Conservation (phyloP, 352 stramenopile species). For the Pythium chondricola region DNA sequence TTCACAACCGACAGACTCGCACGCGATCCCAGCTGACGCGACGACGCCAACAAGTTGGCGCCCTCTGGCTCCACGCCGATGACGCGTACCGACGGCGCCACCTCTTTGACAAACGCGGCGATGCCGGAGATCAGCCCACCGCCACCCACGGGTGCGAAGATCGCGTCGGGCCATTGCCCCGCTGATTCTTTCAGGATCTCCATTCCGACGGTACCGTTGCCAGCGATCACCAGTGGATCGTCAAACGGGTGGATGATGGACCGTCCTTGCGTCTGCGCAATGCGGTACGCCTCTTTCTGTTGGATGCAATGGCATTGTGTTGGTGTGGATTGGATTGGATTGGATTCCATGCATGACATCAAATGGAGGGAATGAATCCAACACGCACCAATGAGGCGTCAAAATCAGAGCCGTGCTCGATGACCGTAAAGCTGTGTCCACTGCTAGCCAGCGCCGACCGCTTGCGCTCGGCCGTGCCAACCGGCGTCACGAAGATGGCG, state of each 20-base stretch:
- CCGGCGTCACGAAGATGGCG: constrained; percentile 95
- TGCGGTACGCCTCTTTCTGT: constrained; percentile 87
- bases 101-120: constrained; percentile 87
- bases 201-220: constrained; percentile 96
- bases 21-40: constrained; percentile 71
- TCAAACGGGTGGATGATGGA: constrained; percentile 98
- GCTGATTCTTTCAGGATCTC: constrained; percentile 89
- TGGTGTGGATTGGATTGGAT: no score
- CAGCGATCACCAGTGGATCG: constrained; percentile 96
- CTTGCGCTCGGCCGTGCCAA: constrained; percentile 93
- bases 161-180: constrained; percentile 88
- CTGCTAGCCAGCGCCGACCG: constrained; percentile 42
- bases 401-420: constrained; percentile 95
- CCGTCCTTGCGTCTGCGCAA: constrained; percentile 88
- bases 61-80: constrained; percentile 96
- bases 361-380: not conserved
- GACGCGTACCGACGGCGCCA: constrained; percentile 87
- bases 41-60: constrained; percentile 92
- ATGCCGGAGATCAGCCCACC: constrained; percentile 95
- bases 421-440: constrained; percentile 80
- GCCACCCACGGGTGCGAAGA: constrained; percentile 97
- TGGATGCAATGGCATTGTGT: no score
- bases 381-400: constrained; percentile 84
- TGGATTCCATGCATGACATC: no score
- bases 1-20: constrained; percentile 91